Conservation (phyloP, 495 filamentous ascomycete species). For the Penicillium antarcticum region DNA sequence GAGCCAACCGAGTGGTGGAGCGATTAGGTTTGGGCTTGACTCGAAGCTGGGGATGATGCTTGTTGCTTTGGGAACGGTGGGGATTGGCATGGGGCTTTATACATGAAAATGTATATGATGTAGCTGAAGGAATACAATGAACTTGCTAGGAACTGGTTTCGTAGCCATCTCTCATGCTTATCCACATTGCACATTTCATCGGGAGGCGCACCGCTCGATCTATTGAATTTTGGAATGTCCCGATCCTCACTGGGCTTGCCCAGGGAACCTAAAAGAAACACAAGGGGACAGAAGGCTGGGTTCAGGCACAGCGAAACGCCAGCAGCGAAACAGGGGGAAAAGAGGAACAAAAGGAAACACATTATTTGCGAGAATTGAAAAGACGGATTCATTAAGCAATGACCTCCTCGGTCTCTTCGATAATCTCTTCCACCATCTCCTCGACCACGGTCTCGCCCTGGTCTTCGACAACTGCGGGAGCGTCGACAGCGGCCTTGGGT, state of each 20-base stretch:
- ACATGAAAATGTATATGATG: constrained; percentile 7
- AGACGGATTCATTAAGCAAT: constrained; percentile 37
- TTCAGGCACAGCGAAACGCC: constrained; percentile 23
- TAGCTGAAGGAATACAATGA: constrained; percentile 7
- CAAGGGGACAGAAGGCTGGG: constrained; percentile 23
- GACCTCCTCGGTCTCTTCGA: constrained; percentile 91
- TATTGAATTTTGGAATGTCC: constrained; percentile 30
- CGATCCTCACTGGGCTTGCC: constrained; percentile 18
- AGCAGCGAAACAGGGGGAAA: constrained; percentile 23
- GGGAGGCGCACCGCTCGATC: constrained; percentile 23
- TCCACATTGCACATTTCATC: constrained; percentile 35
- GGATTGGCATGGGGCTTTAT: constrained; percentile 17
- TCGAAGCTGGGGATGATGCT: constrained; percentile 6
- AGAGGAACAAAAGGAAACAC: constrained; percentile 29
- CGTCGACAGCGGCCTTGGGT: constrained; percentile 50
- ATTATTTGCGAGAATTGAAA: constrained; percentile 39
- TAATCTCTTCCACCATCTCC: constrained; percentile 89
- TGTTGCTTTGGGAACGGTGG: constrained; percentile 10
- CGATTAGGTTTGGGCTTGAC: not conserved
- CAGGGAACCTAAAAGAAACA: constrained; percentile 20
- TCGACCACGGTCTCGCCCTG: constrained; percentile 72
- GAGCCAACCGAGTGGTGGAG: constrained; percentile 6
- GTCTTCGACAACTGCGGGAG: constrained; percentile 43
- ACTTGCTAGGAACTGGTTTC: constrained; percentile 14
- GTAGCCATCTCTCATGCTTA: constrained; percentile 36